Percentiles rank a stretch among this genome's conserved stretches.
Evolutionary conservation across 2,329 filamentous ascomycete genomes (phyloP).

Genomic region (Exophiala calicioides): DNA sequence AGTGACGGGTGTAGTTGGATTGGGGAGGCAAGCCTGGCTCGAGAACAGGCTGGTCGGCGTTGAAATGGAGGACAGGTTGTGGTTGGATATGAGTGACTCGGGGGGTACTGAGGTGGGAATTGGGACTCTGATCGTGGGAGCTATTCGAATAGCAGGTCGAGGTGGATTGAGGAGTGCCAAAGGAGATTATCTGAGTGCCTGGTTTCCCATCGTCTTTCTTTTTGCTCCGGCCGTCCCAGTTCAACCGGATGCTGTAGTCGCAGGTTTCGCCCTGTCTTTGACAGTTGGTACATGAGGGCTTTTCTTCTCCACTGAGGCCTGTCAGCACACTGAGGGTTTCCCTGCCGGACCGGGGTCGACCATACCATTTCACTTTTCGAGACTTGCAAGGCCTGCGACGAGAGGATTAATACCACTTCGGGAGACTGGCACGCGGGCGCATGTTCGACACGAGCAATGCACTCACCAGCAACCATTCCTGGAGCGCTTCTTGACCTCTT

Average conservation of each 20-base stretch:
- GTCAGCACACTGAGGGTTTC: constrained; percentile 11
- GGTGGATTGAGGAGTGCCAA: constrained; percentile 14
- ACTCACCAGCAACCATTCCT: constrained; percentile 67
- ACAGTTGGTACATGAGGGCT: constrained; percentile 72
- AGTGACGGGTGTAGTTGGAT: constrained; percentile 10
- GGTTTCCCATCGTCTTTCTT: constrained; percentile 48
- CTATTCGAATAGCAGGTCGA: constrained; percentile 22
- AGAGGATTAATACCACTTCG: constrained; percentile 17
- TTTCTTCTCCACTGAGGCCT: constrained; percentile 65
- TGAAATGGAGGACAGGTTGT: constrained; percentile 8
- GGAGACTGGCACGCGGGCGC: too few relatives aligned
- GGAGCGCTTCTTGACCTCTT: constrained; percentile 65
- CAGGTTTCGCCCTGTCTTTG: constrained; percentile 70
- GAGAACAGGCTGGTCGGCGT: constrained; percentile 11
- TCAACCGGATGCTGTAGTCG: constrained; percentile 78
- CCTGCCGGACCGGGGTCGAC: constrained; percentile 2
- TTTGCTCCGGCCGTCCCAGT: constrained; percentile 74
- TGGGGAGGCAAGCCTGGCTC: constrained; percentile 15
- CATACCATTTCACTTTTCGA: constrained; percentile 73
- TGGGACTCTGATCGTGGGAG: constrained; percentile 6
- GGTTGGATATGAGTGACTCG: constrained; percentile 4
- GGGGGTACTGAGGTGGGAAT: constrained; percentile 11
- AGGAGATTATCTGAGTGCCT: constrained; percentile 40
- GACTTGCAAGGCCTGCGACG: constrained; percentile 71
- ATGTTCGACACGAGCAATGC: constrained; percentile 8